phyloP scores from a whole-genome alignment of 306 rosid genomes.

The Citrullus amarus region DNA sequence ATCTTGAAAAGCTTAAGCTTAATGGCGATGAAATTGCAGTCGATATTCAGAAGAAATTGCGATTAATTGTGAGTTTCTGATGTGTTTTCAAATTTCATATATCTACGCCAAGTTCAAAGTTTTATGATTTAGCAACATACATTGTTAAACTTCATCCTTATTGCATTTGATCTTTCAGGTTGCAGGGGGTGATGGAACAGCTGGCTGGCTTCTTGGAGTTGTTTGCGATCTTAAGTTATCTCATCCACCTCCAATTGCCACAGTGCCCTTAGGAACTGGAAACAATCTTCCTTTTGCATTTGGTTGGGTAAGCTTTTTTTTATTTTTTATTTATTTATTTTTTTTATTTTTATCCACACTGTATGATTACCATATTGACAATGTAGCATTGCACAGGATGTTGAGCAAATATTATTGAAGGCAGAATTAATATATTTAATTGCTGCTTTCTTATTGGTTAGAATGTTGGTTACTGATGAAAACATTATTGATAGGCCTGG shows the following conservation, averaged over 20 bases:
- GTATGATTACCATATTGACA: background rate
- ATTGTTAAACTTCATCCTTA: conserved; percentile 6
- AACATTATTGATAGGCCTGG: background rate
- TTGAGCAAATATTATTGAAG: background rate
- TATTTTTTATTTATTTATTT: no score
- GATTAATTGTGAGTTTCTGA: conserved; percentile 60
- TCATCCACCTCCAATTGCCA: conserved; percentile 77
- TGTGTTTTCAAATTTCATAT: background rate
- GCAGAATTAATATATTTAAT: background rate
- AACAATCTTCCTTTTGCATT: conserved; percentile 97
- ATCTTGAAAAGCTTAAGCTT: conserved; percentile 43
- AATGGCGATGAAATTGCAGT: conserved; percentile 49
- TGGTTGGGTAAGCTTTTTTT: conserved; percentile 66
- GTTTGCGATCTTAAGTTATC: conserved; percentile 83
- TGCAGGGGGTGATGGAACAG: conserved; percentile 99
- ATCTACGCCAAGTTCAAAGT: background rate
- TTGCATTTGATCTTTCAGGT: conserved; percentile 32
- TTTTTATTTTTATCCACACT: background rate
- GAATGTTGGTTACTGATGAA: background rate
- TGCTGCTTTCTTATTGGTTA: background rate
- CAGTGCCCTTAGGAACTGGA: conserved; percentile 93
- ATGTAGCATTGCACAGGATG: background rate
- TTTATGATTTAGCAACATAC: background rate
- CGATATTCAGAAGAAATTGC: conserved; percentile 36
- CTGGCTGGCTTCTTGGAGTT: conserved; percentile 99